phyloP scores from a whole-genome alignment of 345 rosid genomes.

The Heritiera fomes region DNA sequence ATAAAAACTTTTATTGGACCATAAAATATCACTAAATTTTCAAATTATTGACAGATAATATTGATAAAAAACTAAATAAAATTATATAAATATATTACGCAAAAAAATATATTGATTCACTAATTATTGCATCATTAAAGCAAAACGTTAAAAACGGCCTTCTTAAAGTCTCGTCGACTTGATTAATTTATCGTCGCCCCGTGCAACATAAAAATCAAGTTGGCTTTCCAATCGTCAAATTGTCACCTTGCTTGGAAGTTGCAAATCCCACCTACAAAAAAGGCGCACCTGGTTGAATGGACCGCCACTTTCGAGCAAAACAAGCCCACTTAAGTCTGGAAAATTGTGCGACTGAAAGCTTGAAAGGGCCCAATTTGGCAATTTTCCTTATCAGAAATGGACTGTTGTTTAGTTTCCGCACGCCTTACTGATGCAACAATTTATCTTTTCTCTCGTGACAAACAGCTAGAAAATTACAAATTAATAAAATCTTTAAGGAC shows the following conservation, averaged over 20 bases:
- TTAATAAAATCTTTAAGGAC: not conserved
- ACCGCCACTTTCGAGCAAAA: not conserved
- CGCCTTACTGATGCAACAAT: conserved; percentile 26
- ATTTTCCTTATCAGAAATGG: not conserved
- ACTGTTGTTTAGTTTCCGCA: conserved; percentile 19
- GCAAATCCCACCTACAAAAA: not conserved
- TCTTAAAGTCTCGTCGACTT: not conserved
- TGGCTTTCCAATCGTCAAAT: not conserved
- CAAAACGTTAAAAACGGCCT: too few relatives aligned
- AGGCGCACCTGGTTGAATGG: not conserved
- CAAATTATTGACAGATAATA: too few relatives aligned
- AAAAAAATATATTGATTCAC: too few relatives aligned
- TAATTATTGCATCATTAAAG: too few relatives aligned
- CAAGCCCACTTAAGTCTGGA: not conserved
- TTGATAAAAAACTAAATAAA: too few relatives aligned
- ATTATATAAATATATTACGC: too few relatives aligned
- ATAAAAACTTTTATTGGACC: too few relatives aligned
- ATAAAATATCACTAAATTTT: too few relatives aligned
- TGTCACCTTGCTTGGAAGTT: not conserved
- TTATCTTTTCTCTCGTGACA: not conserved
- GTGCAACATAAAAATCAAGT: not conserved
- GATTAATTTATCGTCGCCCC: not conserved
- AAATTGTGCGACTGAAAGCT: not conserved
- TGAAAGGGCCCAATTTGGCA: not conserved
- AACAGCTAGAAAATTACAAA: not conserved